Evolutionary conservation across 2,329 filamentous ascomycete genomes (phyloP), one percentile per base, ranked within the genome.

Genomic region (Hysterium pulicare): DNA sequence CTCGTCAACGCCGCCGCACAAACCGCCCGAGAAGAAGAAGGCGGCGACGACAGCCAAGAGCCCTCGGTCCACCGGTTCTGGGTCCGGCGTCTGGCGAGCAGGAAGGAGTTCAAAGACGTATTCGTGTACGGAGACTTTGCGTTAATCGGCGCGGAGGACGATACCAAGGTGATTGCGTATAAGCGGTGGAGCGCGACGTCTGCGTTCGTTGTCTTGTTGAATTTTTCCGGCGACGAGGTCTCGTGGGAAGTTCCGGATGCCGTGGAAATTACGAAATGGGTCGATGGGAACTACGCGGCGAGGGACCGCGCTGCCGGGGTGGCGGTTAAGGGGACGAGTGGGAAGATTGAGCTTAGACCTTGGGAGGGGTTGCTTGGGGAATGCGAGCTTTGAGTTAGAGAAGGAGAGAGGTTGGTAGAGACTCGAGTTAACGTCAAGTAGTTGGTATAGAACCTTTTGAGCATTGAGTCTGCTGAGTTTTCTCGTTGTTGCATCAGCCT

Each of bases 81-180:
- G 79, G 75, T 75, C 59, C 62, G 70, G 20, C 71, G 73, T 38
- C 66, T 86, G 17, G 60, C 54, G 40, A 69, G 77, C n/a, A n/a
- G 83, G 38, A 83, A 82, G 62, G 62, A 73, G 46, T 71, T 82
- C 54, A 73, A 74, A 23, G 74, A 81, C 22, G 65, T 81, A 5
- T 81, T 87, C 46, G 75, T 84, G 4, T 79, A 84, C 50, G 83
- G 83, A 2, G 68, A 72, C 9, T 86, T 79, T 56, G 61, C 76
- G 43, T 57, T 77, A 36, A 61, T 85, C 1, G 76, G 78, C 1
- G 62, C 70, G 0, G n/a, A n/a, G n/a, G 69, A 79, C 3, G 39
- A 64, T 41, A 43, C 51, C 15, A 54, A 54, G 30, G 44, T 62
- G 4, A 55, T 67, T 16, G 62, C 64, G 11, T 69, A 55, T 38